Percentiles rank a stretch among this genome's conserved stretches.
These are phyloP conservation scores for Starmerella powellii DNA, from an alignment of 805 yeast genomes.

Conservation along the genomic window DNA sequence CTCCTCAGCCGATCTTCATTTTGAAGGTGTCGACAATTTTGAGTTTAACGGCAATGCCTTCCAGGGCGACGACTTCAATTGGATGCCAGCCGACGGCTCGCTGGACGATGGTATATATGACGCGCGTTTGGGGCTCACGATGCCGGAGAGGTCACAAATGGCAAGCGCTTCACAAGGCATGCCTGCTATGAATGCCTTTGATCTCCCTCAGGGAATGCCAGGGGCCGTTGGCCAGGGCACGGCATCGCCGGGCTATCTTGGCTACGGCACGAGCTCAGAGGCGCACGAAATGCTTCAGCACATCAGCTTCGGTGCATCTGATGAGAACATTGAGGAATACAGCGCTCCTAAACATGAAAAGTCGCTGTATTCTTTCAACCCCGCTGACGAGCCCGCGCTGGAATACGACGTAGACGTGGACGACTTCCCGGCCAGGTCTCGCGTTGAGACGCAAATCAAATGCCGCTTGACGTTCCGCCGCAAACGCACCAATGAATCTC, in stretches of 20 bases:
- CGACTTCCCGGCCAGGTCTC: conserved; percentile 65
- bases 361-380: neutral
- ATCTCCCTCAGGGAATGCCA: too few relatives aligned
- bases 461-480: conserved; percentile 57
- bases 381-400: conserved; percentile 9
- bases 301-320: conserved; percentile 18
- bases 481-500: conserved; percentile 34
- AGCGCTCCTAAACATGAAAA: neutral
- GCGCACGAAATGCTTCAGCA: conserved; percentile 19
- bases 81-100: conserved; percentile 2
- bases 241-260: neutral
- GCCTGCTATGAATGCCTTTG: too few relatives aligned
- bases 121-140: too few relatives aligned
- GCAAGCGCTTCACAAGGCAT: too few relatives aligned
- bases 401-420: conserved; percentile 29
- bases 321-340: neutral
- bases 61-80: neutral
- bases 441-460: conserved; percentile 94
- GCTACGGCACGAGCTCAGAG: neutral
- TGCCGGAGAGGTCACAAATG: too few relatives aligned
- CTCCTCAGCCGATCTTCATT: conserved; percentile 13
- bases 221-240: too few relatives aligned
- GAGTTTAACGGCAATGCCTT: neutral
- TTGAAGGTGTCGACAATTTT: conserved; percentile 3
- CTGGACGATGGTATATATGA: neutral